Evolutionary conservation across 2,329 filamentous ascomycete genomes (phyloP).

Genomic region (Penicillium sp.): DNA sequence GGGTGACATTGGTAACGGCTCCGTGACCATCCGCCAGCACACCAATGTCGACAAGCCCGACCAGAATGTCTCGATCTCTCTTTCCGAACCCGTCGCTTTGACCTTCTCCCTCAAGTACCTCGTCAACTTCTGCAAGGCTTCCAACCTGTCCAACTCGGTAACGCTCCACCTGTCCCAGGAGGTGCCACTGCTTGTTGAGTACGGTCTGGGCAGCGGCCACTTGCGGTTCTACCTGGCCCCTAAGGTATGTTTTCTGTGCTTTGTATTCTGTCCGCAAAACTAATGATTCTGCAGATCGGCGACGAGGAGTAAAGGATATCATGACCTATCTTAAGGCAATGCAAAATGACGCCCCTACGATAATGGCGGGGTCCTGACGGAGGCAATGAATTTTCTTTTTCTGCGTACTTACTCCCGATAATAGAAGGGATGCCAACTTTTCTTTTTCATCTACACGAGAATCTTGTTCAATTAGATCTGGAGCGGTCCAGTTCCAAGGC

Average conservation of each 20-base stretch:
- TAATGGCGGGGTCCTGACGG: constrained; percentile 43
- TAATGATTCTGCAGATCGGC: constrained; percentile 59
- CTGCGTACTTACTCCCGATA: constrained; percentile 12
- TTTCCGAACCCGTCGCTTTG: constrained; percentile 86
- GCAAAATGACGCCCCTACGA: constrained; percentile 27
- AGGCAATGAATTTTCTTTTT: constrained; percentile 46
- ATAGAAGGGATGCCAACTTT: constrained; percentile 20
- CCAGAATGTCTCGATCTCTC: constrained; percentile 80
- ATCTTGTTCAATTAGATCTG: constrained; percentile 27
- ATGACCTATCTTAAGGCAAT: constrained; percentile 14
- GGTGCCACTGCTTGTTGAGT: constrained; percentile 94
- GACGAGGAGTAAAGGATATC: constrained; percentile 47
- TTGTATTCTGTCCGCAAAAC: constrained; percentile 13
- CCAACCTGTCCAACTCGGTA: constrained; percentile 74
- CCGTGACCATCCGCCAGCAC: constrained; percentile 86
- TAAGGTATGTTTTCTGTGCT: constrained; percentile 64
- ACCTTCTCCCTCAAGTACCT: constrained; percentile 99
- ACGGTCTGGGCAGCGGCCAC: constrained; percentile 78
- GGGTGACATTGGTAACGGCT: constrained; percentile 93
- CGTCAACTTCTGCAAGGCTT: constrained; percentile 99
- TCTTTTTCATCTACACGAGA: constrained; percentile 20
- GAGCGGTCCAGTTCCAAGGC: constrained; percentile 11
- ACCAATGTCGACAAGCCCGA: constrained; percentile 85
- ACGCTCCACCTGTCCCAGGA: constrained; percentile 94
- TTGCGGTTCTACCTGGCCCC: constrained; percentile 96